Evolutionary conservation across 2,329 filamentous ascomycete species (phyloP), one percentile per base, ranked within the genome.

Genomic region (Ophiosphaerella narmari): DNA sequence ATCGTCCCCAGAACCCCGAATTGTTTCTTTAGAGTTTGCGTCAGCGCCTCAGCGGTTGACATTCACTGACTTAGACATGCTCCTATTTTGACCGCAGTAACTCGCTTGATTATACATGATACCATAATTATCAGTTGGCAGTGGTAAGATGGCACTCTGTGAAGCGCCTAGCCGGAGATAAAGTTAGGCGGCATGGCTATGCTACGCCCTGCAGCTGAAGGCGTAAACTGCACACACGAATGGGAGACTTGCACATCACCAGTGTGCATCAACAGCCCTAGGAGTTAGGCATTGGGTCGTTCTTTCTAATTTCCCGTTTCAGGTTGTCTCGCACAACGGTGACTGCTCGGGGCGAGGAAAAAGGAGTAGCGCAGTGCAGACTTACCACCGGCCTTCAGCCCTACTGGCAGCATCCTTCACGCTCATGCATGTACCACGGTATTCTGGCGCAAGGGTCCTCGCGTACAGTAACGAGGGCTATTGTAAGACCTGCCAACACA

Each of bases 181-280:
- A 39, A 39, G 29, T 35, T 34, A 39, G 31, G 41, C 35, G 47
- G 43, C 41, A 53, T 49, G 46, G 50, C 46, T 47, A 44, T 46
- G 48, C 42, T 57, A 50, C 56, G 50, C 54, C 56, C 51, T 26
- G 43, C 37, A 39, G 35, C 43, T 46, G 45, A 46, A 38, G 46
- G 50, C 43, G 36, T 35, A 52, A 48, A 24, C 14, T 18, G 37
- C 32, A 32, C 21, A 37, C 44, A 37, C 52, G 43, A 53, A 48
- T 44, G 47, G 36, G 42, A 38, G 46, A 40, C 32, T 31, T 43
- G 39, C 44, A 39, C 44, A 38, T 39, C 23, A 41, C 33, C 38
- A 43, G 8, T 40, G 23, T 37, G 39, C n/a, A 24, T 21, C 38
- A 33, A 24, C 4, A 42, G 38, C 39, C 43, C 18, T 45, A 14